Conservation (phyloP, 2,329 filamentous ascomycete genomes). For the Pseudogymnoascus pannorum region DNA sequence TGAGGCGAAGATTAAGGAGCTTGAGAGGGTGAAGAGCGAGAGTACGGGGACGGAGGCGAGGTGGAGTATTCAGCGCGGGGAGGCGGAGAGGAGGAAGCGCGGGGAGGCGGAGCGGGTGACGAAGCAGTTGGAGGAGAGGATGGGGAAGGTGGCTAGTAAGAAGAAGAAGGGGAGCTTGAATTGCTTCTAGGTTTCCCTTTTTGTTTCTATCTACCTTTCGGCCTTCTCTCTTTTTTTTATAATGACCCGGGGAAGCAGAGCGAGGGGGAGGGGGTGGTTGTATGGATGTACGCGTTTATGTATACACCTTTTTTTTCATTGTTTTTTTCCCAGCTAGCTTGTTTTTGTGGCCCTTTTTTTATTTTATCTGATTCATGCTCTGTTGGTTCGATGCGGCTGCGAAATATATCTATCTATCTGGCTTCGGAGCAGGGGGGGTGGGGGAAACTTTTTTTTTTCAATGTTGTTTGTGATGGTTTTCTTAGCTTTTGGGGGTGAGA, state of each 20-base stretch:
- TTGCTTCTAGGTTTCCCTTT: constrained; percentile 56
- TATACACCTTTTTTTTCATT: constrained; percentile 10
- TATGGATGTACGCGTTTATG: constrained; percentile 6
- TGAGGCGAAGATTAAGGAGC: constrained; percentile 41
- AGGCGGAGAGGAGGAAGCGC: constrained; percentile 91
- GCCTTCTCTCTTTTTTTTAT: constrained; percentile 50
- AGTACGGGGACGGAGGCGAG: constrained; percentile 36
- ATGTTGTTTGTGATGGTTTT: background rate
- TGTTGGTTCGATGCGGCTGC: constrained; percentile 12
- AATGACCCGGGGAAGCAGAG: background rate
- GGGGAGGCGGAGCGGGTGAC: constrained; percentile 83
- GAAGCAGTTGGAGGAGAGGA: constrained; percentile 85
- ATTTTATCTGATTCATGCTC: background rate
- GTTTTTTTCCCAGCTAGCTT: constrained; percentile 13
- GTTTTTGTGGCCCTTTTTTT: background rate
- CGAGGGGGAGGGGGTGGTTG: background rate
- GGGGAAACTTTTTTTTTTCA: background rate
- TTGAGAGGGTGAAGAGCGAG: constrained; percentile 37
- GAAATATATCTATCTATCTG: constrained; percentile 12
- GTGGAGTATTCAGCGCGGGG: constrained; percentile 78
- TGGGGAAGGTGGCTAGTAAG: constrained; percentile 79
- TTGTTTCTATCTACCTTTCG: background rate
- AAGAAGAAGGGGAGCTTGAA: constrained; percentile 95
- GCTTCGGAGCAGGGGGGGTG: background rate
- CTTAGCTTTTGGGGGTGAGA: background rate